These are phyloP conservation scores for Chlorella sp. DNA, from an alignment of 139 green algal genomes.

Conservation along the genomic window DNA sequence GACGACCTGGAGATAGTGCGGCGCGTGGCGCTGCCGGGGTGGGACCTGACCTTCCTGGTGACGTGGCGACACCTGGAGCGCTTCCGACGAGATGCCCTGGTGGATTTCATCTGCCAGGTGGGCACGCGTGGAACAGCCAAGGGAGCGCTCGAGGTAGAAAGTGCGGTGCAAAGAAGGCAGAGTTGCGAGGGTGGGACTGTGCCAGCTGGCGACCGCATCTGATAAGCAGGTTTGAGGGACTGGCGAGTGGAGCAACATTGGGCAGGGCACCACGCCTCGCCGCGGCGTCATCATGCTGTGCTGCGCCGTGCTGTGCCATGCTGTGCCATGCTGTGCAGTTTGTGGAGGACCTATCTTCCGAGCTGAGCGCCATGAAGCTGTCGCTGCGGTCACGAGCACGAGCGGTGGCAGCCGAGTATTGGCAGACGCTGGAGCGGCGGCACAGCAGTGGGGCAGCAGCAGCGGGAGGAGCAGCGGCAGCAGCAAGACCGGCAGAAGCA, in stretches of 20 bases:
- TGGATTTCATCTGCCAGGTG: slow-evolving; percentile 70
- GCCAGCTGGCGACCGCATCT: not conserved
- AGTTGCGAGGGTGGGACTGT: not conserved
- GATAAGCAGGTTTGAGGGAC: too few species aligned
- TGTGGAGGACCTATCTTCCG: slow-evolving; percentile 68
- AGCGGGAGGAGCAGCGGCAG: not conserved
- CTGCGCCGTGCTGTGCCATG: not conserved
- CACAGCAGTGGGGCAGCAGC: not conserved
- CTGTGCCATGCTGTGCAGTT: slow-evolving; percentile 45
- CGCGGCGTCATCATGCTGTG: not conserved
- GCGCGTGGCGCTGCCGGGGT: slow-evolving; percentile 53
- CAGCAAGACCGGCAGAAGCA: not conserved
- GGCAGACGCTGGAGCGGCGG: slow-evolving; percentile 6
- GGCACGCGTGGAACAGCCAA: not conserved
- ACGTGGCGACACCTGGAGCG: slow-evolving; percentile 67
- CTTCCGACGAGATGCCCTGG: slow-evolving; percentile 41
- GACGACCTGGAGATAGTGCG: slow-evolving; percentile 70
- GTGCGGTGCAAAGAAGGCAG: not conserved
- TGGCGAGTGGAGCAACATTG: not conserved
- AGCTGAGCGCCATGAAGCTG: slow-evolving; percentile 77
- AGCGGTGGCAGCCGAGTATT: not conserved
- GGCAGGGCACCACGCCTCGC: not conserved
- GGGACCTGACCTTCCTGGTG: slow-evolving; percentile 77
- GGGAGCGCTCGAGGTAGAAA: not conserved
- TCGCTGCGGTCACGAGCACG: slow-evolving; percentile 37